Base-by-base conservation (phyloP, 1,139 yeast species). In the Komagataea norvegica region DNA sequence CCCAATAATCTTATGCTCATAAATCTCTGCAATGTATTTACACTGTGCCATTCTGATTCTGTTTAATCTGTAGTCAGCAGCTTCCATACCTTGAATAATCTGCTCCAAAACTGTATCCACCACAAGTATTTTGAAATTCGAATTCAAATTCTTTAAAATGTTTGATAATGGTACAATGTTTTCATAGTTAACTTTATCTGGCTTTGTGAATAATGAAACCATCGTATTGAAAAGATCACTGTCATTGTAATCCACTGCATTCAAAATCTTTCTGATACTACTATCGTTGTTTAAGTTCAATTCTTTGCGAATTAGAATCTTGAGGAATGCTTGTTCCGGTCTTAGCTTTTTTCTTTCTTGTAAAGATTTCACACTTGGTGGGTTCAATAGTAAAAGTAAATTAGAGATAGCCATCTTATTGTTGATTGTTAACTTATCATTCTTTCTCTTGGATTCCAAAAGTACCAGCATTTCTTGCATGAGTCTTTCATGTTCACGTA, bases 31-130 rank as follows among this genome's bases (percentile, higher is more conserved):
- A 14, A 89, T 50, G 48, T 77, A 79, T 48, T 66, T 72, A 8
- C 76, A 70, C 40, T 79, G 77, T 0, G 94, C 69, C 44, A 85
- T 61, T 45, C 95, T 64, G 21, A 63, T 62, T 55, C 88, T 72
- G 49, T 80, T 82, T 36, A 65, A 59, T 36, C 77, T 66, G 54
- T 73, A 81, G 47, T 77, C 78, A 48, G 79, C 76, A 7, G 67
- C 49, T 52, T 88, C 96, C 44, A 87, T 60, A 0, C 89, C 94
- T 21, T 77, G 56, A 8, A 72, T 65, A 13, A 84, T 69, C 23
- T 69, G 67, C 51, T 88, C 96, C 15, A 83, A 47, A 1, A 82
- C 46, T n/a, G 73, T 64, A 54, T 89, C 96, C 33, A 85, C 62
- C 2, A 79, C 72, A 34, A 75, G 64, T 15, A 60, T 59, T 29